These are phyloP conservation scores for Crithidia thermophila DNA, from an alignment of 208 protist genomes.

Conservation along the genomic window DNA sequence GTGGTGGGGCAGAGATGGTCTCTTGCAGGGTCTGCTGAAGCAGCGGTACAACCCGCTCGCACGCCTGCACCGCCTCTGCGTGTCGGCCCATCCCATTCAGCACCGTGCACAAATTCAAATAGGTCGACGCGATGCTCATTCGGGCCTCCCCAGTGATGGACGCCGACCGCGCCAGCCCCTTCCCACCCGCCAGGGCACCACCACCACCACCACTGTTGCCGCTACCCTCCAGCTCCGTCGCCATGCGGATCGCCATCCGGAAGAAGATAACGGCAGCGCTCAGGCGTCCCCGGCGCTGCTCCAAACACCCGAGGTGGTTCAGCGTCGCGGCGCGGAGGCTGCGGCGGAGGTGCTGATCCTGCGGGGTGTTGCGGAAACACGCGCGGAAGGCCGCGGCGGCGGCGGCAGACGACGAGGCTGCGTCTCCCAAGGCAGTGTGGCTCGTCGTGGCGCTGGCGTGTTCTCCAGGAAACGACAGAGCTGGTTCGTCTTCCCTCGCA, in stretches of 20 bases:
- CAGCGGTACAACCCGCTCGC: constrained; percentile 63
- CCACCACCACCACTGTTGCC: neutral
- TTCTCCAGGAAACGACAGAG: neutral
- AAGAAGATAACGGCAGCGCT: constrained; percentile 66
- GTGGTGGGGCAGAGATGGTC: constrained; percentile 8
- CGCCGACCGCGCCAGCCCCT: neutral
- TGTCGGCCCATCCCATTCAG: constrained; percentile 77
- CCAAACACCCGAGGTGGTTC: constrained; percentile 92
- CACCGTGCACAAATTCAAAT: constrained; percentile 87
- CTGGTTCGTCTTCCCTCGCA: constrained; percentile 1
- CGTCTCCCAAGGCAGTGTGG: neutral
- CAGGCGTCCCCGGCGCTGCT: constrained; percentile 67
- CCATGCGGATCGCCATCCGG: constrained; percentile 61
- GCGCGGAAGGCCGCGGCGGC: constrained; percentile 24
- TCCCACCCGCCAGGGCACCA: neutral
- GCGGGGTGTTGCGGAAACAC: constrained; percentile 13
- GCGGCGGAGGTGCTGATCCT: constrained; percentile 44
- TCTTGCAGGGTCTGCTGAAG: constrained; percentile 60
- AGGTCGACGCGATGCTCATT: constrained; percentile 56
- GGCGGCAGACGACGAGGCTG: neutral
- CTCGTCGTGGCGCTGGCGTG: neutral
- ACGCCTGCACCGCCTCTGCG: constrained; percentile 73
- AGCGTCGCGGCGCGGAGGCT: constrained; percentile 79
- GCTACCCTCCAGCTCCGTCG: constrained; percentile 45
- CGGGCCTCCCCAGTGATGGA: neutral